phyloP scores from a whole-genome alignment of 2,329 filamentous ascomycete genomes.

The Pseudofabraea citricarpa region DNA sequence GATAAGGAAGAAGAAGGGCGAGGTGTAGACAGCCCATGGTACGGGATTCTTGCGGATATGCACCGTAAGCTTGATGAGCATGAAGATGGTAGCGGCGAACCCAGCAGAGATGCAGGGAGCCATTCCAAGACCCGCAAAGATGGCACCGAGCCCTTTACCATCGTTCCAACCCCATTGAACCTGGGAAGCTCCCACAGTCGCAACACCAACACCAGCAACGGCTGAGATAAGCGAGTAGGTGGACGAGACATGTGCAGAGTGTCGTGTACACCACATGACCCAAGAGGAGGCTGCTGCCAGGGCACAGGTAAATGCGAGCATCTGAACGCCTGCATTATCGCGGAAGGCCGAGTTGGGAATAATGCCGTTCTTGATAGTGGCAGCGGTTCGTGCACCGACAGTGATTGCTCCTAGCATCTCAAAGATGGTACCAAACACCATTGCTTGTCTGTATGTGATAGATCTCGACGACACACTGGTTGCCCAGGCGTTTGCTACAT shows the following conservation, averaged over 20 bases:
- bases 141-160: constrained; percentile 65
- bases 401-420: constrained; percentile 64
- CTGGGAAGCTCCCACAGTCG: constrained; percentile 53
- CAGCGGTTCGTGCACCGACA: constrained; percentile 64
- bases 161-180: constrained; percentile 68
- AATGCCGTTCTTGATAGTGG: constrained; percentile 77
- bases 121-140: constrained; percentile 68
- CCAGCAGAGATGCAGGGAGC: constrained; percentile 61
- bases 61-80: constrained; percentile 67
- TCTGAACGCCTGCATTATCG: constrained; percentile 59
- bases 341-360: constrained; percentile 56
- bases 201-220: constrained; percentile 65
- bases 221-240: constrained; percentile 68
- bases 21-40: constrained; percentile 67
- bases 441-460: constrained; percentile 64
- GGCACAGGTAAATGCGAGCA: constrained; percentile 63
- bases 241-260: constrained; percentile 69
- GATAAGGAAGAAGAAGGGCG: constrained; percentile 74
- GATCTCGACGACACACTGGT: constrained; percentile 79
- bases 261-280: constrained; percentile 76
- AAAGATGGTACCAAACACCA: constrained; percentile 61
- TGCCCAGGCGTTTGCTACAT: constrained; percentile 82
- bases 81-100: constrained; percentile 66
- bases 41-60: constrained; percentile 68
- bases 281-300: constrained; percentile 62